These are phyloP conservation scores for Starmerella stigmatis DNA, from an alignment of 805 yeast species.

Conservation along the genomic window DNA sequence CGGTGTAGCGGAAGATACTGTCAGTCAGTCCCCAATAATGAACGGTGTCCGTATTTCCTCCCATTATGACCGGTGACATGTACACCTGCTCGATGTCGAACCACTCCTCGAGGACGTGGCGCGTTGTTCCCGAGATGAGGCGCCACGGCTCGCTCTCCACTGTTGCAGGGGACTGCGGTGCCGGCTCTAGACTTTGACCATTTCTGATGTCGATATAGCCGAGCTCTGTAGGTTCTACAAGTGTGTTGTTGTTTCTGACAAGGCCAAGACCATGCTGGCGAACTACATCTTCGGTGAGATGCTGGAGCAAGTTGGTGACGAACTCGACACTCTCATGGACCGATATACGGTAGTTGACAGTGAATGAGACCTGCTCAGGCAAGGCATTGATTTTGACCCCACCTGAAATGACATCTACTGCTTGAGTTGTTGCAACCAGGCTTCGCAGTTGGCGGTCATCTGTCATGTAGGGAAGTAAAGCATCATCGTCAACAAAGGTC, in stretches of 20 bases:
- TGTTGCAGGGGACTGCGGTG: conserved; percentile 42
- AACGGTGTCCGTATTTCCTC: conserved; percentile 65
- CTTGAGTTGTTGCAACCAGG: conserved; percentile 44
- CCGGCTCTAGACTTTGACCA: conserved; percentile 37
- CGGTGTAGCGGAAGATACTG: conserved; percentile 46
- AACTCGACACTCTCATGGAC: conserved; percentile 44
- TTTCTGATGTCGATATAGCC: conserved; percentile 31
- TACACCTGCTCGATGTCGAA: conserved; percentile 33
- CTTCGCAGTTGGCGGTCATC: background rate
- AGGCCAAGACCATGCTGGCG: conserved; percentile 39
- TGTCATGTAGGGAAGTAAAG: background rate
- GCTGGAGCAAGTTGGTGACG: conserved; percentile 32
- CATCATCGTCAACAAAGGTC: background rate
- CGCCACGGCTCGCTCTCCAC: conserved; percentile 38
- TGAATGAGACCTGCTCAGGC: conserved; percentile 49
- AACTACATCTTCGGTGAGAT: conserved; percentile 35
- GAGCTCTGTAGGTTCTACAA: conserved; percentile 30
- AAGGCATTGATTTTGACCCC: conserved; percentile 69
- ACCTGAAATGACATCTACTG: conserved; percentile 55
- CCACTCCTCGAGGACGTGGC: conserved; percentile 45
- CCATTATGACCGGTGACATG: conserved; percentile 48
- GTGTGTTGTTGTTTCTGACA: conserved; percentile 23
- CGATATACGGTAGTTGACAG: conserved; percentile 55
- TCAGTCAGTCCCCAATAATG: conserved; percentile 52
- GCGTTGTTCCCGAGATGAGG: conserved; percentile 49